These are phyloP conservation scores for Sordaria brevicollis DNA, from an alignment of 495 filamentous ascomycete species.

Conservation along the genomic window DNA sequence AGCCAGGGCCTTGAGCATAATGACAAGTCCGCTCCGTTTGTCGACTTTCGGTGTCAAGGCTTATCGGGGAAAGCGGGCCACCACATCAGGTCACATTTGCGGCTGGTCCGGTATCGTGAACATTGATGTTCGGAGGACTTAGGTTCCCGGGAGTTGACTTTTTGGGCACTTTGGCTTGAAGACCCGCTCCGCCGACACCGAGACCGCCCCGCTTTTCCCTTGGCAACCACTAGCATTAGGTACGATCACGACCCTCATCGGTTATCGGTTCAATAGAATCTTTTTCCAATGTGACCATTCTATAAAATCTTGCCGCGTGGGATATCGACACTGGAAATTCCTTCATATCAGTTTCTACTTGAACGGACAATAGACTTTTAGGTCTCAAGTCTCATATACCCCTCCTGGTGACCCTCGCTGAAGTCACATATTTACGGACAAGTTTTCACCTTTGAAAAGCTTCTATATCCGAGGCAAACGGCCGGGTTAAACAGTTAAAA, in stretches of 20 bases:
- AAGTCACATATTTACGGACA: neutral
- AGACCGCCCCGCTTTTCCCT: neutral
- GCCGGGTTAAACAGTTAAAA: neutral
- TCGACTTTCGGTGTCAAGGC: neutral
- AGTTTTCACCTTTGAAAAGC: neutral
- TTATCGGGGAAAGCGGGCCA: neutral
- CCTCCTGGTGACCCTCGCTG: neutral
- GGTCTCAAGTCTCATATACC: neutral
- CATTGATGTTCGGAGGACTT: neutral
- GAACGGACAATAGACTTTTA: neutral
- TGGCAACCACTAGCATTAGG: neutral
- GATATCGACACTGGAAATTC: neutral
- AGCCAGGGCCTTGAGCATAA: neutral
- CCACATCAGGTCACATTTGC: neutral
- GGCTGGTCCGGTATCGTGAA: neutral
- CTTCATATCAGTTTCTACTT: neutral
- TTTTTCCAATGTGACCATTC: neutral
- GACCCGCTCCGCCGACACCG: neutral
- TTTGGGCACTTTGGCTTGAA: neutral
- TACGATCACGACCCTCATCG: neutral
- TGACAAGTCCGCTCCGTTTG: neutral
- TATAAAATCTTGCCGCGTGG: neutral
- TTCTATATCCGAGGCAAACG: neutral
- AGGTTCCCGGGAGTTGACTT: neutral
- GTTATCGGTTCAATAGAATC: neutral